A percentile compares a stretch with the other conserved stretches of the same genome.
Evolutionary conservation across 2,329 filamentous ascomycete genomes (phyloP).

Genomic region (Xylariaceae sp.): DNA sequence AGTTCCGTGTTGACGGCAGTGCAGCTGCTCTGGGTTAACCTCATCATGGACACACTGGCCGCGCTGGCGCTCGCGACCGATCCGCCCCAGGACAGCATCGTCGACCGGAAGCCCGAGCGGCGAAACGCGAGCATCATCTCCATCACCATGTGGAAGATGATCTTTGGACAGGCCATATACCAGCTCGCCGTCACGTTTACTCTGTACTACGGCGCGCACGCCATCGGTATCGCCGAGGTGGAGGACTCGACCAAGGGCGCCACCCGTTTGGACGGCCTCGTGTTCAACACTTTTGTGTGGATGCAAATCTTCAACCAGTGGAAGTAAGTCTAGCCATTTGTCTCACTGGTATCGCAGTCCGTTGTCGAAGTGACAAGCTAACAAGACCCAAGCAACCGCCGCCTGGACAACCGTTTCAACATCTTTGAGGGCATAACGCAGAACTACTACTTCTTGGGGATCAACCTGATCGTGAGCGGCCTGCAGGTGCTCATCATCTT

Average conservation of each 20-base stretch:
- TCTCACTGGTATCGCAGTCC: too few species aligned
- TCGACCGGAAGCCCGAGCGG: slow-evolving; percentile 66
- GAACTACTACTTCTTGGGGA: slow-evolving; percentile 85
- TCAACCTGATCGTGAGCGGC: slow-evolving; percentile 81
- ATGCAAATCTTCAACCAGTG: slow-evolving; percentile 99
- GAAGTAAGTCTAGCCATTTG: slow-evolving; percentile 57
- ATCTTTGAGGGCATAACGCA: slow-evolving; percentile 82
- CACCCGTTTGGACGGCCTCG: slow-evolving; percentile 66
- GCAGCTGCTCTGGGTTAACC: slow-evolving; percentile 90
- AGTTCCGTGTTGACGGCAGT: slow-evolving; percentile 78
- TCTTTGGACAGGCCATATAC: slow-evolving; percentile 85
- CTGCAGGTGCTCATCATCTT: slow-evolving; percentile 88
- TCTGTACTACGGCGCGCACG: slow-evolving; percentile 68
- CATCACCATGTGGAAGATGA: slow-evolving; percentile 98
- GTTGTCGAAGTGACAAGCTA: slow-evolving; percentile 17
- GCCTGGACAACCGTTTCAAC: slow-evolving; percentile 91
- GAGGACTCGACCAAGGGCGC: slow-evolving; percentile 16
- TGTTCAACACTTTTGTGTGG: slow-evolving; percentile 99
- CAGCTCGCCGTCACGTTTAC: slow-evolving; percentile 76
- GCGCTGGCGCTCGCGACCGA: slow-evolving; percentile 85
- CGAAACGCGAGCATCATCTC: slow-evolving; percentile 64
- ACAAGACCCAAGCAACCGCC: slow-evolving; percentile 60
- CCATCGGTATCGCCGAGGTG: slow-evolving; percentile 46
- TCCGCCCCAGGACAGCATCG: slow-evolving; percentile 74
- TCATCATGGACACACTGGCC: slow-evolving; percentile 96